Base-by-base conservation (phyloP, 495 filamentous ascomycete species). In the Neurospora africana region DNA sequence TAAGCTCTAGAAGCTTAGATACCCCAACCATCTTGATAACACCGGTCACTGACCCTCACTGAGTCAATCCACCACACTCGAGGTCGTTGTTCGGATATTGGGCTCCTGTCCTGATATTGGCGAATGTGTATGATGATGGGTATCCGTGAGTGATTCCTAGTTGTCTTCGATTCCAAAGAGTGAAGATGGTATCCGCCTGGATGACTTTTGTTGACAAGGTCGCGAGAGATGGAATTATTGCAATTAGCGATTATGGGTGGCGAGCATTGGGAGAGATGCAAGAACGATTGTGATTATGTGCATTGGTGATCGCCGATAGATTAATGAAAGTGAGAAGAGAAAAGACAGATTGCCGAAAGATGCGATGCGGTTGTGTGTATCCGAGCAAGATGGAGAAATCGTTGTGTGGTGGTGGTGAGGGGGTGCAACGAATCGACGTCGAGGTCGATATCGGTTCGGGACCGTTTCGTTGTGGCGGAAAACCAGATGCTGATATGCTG, bases 21-120 rank as follows among this genome's bases (percentile, higher is more conserved):
- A 68, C 74, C 70, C 72, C 73, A 75, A 78, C 73, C 83, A 85
- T 85, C 53, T 77, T 84, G 82, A 78, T 72, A 41, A 58, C 13
- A 61, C 53, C 23, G 6, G 53, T 61, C 53, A 61, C 23, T 27
- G 53, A 30, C 53, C 23, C 53, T 61, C 13, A 61, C 13, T 6
- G 5, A 6, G 53, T 61, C 53, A 58, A 58, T 58, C 21, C n/a
- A 58, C 47, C 47, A 61, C 53, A 30, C 13, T 27, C 53, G 21
- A 61, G 53, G 23, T 61, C 53, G 53, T 61, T 61, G 13, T 30
- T 61, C 23, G 53, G 21, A 27, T 17, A 30, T 15, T 61, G 53
- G 21, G 53, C 53, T 61, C 53, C 53, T 61, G 53, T 61, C 53
- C 23, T 61, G 53, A 61, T 61, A 61, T 61, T 4, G 53, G 53